These are phyloP conservation scores for Herpetospermum pedunculosum DNA, from an alignment of 306 rosid species.

Conservation along the genomic window DNA sequence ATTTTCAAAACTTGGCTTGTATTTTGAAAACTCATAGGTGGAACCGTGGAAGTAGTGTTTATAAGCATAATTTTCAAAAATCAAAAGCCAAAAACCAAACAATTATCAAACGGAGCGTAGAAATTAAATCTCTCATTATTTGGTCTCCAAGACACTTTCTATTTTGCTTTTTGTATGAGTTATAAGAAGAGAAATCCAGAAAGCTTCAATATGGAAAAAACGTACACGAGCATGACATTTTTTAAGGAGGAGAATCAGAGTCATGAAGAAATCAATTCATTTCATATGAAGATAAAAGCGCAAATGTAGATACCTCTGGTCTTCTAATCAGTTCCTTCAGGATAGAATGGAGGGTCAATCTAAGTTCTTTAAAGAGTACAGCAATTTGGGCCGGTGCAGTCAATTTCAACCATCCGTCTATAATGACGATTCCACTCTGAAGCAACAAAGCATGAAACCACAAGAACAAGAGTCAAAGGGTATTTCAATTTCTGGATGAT, in stretches of 20 bases:
- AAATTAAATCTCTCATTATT: not conserved
- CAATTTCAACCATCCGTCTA: conserved; percentile 94
- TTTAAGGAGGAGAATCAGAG: not conserved
- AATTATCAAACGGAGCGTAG: too few species aligned
- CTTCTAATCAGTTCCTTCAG: conserved; percentile 66
- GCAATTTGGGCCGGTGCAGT: conserved; percentile 95
- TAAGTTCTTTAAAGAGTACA: conserved; percentile 83
- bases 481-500: not conserved
- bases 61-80: too few species aligned
- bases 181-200: not conserved
- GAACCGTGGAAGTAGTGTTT: too few species aligned
- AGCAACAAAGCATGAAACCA: conserved; percentile 6
- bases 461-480: not conserved
- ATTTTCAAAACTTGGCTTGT: too few species aligned
- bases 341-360: conserved; percentile 65
- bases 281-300: conserved; percentile 8
- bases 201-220: not conserved
- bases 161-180: not conserved
- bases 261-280: not conserved
- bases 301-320: conserved; percentile 54
- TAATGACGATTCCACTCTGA: conserved; percentile 58
- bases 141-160: not conserved
- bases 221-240: not conserved
- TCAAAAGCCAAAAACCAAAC: too few species aligned
- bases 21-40: too few species aligned